Evolutionary conservation across 2,329 filamentous ascomycete genomes (phyloP).

Genomic region (Ophiostoma tasmaniense): DNA sequence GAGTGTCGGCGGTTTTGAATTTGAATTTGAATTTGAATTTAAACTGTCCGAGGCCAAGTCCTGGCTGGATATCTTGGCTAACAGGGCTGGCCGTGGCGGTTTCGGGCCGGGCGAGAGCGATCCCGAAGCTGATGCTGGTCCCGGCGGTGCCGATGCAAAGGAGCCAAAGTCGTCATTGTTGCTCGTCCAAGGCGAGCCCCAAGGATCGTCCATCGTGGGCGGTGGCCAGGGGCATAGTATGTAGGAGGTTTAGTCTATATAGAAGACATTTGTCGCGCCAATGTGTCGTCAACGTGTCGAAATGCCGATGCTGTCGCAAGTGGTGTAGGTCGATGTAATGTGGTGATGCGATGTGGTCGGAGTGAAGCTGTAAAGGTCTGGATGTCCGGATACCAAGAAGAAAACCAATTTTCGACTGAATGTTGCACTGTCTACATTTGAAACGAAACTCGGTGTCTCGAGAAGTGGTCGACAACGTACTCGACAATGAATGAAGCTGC

Average conservation of each 20-base stretch:
- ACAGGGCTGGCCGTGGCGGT: constrained; percentile 36
- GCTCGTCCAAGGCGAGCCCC: constrained; percentile 50
- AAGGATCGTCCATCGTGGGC: constrained; percentile 50
- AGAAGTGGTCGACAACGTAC: neutral
- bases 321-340: neutral
- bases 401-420: neutral
- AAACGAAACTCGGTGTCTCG: neutral
- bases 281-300: neutral
- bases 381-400: neutral
- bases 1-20: constrained; percentile 21
- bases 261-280: neutral
- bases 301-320: neutral
- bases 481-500: neutral
- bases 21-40: constrained; percentile 21
- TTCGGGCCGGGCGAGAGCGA: constrained; percentile 27
- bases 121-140: neutral
- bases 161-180: neutral
- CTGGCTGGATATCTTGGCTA: constrained; percentile 17
- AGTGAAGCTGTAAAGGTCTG: neutral
- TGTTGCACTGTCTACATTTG: neutral
- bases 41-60: constrained; percentile 20
- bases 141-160: neutral
- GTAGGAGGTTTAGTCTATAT: neutral
- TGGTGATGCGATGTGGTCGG: neutral
- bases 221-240: constrained; percentile 15